Percentiles rank a stretch among this genome's conserved stretches.
phyloP scores from a whole-genome alignment of 1,284 basidiomycete genomes.

The Microbotryum violaceum region DNA sequence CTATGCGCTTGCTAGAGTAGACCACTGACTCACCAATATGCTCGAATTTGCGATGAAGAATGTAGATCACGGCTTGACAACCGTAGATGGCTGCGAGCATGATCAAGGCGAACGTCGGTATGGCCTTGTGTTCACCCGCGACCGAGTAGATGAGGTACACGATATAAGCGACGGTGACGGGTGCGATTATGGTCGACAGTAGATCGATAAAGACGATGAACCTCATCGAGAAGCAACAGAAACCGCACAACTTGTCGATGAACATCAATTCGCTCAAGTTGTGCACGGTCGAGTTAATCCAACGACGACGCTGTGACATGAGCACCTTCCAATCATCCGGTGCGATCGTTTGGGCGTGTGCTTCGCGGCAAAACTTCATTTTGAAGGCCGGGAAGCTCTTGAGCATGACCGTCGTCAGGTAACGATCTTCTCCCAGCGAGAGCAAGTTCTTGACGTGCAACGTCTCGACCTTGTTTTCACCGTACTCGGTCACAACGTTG shows the following conservation, averaged over 20 bases:
- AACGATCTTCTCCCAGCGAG: constrained; percentile 97
- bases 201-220: constrained; percentile 86
- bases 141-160: constrained; percentile 74
- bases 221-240: constrained; percentile 86
- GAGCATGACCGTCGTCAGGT: constrained; percentile 86
- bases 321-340: constrained; percentile 90
- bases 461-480: constrained; percentile 93
- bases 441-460: constrained; percentile 95
- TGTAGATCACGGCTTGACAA: constrained; percentile 75
- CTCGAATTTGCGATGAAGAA: constrained; percentile 97
- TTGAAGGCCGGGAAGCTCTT: constrained; percentile 85
- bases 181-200: constrained; percentile 64
- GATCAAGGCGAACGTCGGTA: constrained; percentile 64
- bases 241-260: constrained; percentile 64
- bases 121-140: constrained; percentile 53
- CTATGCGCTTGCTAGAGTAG: constrained; percentile 35
- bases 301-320: constrained; percentile 93
- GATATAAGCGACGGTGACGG: constrained; percentile 71
- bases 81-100: constrained; percentile 74
- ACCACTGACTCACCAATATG: constrained; percentile 87
- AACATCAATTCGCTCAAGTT: constrained; percentile 89
- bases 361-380: constrained; percentile 90
- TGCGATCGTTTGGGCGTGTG: constrained; percentile 69
- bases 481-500: constrained; percentile 82
- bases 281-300: constrained; percentile 99